Evolutionary conservation across 2,329 filamentous ascomycete genomes (phyloP).

Genomic region (Colletotrichum lentis): DNA sequence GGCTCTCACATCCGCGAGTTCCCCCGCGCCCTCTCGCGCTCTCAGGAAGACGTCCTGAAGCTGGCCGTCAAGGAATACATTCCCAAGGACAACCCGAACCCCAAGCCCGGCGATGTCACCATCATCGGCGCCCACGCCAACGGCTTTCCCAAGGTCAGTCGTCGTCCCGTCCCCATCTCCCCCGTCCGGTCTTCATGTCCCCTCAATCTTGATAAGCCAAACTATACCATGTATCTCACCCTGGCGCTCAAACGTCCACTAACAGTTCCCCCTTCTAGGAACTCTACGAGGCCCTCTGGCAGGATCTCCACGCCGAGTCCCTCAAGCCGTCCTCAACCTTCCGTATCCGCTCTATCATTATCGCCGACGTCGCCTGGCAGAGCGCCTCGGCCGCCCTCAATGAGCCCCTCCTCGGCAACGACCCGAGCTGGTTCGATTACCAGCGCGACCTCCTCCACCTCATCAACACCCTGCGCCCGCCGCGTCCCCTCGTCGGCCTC

Average conservation of each 20-base stretch:
- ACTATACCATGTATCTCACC: constrained; percentile 3
- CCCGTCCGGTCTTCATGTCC: constrained; percentile 20
- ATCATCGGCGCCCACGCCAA: constrained; percentile 90
- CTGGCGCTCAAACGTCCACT: neutral
- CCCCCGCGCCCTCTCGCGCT: constrained; percentile 72
- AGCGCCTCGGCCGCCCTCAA: constrained; percentile 82
- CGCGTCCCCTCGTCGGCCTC: constrained; percentile 81
- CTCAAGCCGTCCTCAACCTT: constrained; percentile 60
- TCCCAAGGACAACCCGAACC: constrained; percentile 72
- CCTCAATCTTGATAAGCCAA: neutral
- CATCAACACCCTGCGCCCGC: constrained; percentile 82
- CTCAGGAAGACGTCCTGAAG: constrained; percentile 77
- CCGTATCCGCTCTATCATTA: constrained; percentile 84
- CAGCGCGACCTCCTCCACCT: constrained; percentile 84
- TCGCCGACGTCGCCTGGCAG: constrained; percentile 87
- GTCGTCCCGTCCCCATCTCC: neutral
- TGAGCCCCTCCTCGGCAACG: constrained; percentile 78
- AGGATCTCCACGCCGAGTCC: constrained; percentile 73
- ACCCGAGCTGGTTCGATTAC: constrained; percentile 84
- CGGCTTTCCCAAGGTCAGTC: constrained; percentile 82
- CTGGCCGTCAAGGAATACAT: constrained; percentile 89
- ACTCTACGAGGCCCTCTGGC: constrained; percentile 91
- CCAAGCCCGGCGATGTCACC: constrained; percentile 79
- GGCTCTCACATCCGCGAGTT: constrained; percentile 86
- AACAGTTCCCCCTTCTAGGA: constrained; percentile 58